phyloP scores from a whole-genome alignment of 306 rosid genomes.

The Lathyrus oleraceus region DNA sequence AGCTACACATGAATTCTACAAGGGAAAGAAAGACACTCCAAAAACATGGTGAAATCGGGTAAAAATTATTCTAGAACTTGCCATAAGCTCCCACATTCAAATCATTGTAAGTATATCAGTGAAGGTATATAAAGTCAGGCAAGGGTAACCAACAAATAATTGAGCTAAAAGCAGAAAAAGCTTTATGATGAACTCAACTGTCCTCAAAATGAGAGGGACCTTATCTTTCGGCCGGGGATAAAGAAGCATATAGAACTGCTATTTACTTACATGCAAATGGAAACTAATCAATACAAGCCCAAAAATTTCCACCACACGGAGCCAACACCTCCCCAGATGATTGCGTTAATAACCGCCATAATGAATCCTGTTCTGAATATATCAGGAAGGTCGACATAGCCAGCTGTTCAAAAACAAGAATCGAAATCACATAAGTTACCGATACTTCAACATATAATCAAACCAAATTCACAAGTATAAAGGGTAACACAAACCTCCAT shows the following conservation, averaged over 20 bases:
- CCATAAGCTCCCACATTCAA: neutral
- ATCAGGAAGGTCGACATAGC: constrained; percentile 82
- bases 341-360: constrained; percentile 73
- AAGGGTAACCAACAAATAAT: constrained; percentile 20
- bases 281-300: constrained; percentile 66
- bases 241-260: constrained; percentile 32
- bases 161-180: constrained; percentile 34
- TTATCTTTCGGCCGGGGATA: constrained; percentile 41
- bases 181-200: constrained; percentile 43
- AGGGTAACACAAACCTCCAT: constrained; percentile 63
- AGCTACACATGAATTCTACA: neutral
- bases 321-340: constrained; percentile 80
- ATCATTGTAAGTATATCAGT: constrained; percentile 11
- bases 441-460: constrained; percentile 9
- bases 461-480: constrained; percentile 1
- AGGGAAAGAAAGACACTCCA: neutral
- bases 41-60: neutral
- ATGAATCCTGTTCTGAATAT: constrained; percentile 71
- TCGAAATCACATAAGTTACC: constrained; percentile 35
- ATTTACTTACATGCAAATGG: constrained; percentile 47
- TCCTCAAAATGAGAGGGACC: constrained; percentile 38
- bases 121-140: constrained; percentile 32
- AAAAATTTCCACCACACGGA: constrained; percentile 90
- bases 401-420: constrained; percentile 66
- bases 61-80: neutral